These are phyloP conservation scores for Teratosphaeria epicoccoides DNA, from an alignment of 2,329 filamentous ascomycete genomes.

Conservation along the genomic window DNA sequence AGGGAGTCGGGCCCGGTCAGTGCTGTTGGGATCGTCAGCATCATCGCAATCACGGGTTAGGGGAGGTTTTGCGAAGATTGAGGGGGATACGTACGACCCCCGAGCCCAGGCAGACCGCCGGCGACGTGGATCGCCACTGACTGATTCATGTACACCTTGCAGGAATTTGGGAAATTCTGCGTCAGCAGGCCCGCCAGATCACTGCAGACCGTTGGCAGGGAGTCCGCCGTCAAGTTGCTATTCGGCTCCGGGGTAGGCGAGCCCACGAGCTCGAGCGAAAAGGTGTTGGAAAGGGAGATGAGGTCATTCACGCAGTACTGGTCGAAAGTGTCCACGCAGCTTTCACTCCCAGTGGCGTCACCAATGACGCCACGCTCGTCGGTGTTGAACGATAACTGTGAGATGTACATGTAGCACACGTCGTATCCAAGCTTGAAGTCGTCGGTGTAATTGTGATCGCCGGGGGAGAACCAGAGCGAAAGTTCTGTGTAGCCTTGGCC, in stretches of 20 bases:
- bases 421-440: not conserved
- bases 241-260: not conserved
- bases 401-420: not conserved
- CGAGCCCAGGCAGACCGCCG: not conserved
- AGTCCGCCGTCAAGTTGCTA: not conserved
- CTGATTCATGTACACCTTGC: not conserved
- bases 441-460: not conserved
- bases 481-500: not conserved
- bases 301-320: not conserved
- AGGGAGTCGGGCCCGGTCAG: not conserved
- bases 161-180: not conserved
- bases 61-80: too few relatives aligned
- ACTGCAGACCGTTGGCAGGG: not conserved
- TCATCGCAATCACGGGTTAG: too few relatives aligned
- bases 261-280: not conserved
- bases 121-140: not conserved
- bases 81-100: not conserved
- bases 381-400: not conserved
- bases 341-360: not conserved
- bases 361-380: not conserved
- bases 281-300: not conserved
- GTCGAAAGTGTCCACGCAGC: not conserved
- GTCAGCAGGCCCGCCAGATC: not conserved
- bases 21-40: not conserved
- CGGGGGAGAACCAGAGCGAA: not conserved